Evolutionary conservation across 2,329 filamentous ascomycete species (phyloP), one percentile per base, ranked within the genome.

Genomic region (Stagonosporopsis cucurbitacearum): DNA sequence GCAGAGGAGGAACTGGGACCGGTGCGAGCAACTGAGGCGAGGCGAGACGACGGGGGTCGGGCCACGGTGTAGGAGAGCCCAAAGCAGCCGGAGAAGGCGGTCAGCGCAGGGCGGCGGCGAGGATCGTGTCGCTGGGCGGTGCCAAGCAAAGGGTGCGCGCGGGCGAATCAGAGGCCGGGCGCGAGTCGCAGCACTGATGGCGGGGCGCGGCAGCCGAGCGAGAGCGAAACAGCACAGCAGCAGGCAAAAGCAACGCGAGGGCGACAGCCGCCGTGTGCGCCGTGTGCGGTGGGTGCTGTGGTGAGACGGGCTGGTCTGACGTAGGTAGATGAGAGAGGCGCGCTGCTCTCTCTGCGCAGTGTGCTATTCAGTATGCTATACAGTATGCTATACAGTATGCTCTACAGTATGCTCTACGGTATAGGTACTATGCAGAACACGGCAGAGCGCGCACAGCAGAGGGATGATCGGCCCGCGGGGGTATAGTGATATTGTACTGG

Each of bases 151-250:
- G 54, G 50, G n/a, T 25, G 17, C 33, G 60, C 32, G 63, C 61
- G 61, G 58, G 65, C 68, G 65, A 71, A 69, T 64, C 61, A 67
- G 59, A 51, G 26, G 60, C 46, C 55, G 54, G 60, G 57, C 48
- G 62, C 62, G 57, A 48, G 59, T 57, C 28, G 55, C 57, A 59
- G 50, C 54, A 42, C 25, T 47, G n/a, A n/a, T n/a, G 35, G 54
- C 55, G 56, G 51, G 51, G 61, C 63, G 60, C 65, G 51, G 54
- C 44, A 59, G 60, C 62, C 62, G 62, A 62, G 51, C 53, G 36
- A 30, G 12, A 30, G 5, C 19, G 30, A 47, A 39, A 39, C 39
- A 17, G n/a, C 12, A 43, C 50, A 32, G 39, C 60, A 62, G n/a
- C n/a, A 59, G 64, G 49, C 63, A 64, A 58, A 64, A 63, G 53